Percentiles rank a stretch among this genome's conserved stretches.
These are phyloP conservation scores for Stromatinia cepivora DNA, from an alignment of 2,329 filamentous ascomycete genomes.

Conservation along the genomic window DNA sequence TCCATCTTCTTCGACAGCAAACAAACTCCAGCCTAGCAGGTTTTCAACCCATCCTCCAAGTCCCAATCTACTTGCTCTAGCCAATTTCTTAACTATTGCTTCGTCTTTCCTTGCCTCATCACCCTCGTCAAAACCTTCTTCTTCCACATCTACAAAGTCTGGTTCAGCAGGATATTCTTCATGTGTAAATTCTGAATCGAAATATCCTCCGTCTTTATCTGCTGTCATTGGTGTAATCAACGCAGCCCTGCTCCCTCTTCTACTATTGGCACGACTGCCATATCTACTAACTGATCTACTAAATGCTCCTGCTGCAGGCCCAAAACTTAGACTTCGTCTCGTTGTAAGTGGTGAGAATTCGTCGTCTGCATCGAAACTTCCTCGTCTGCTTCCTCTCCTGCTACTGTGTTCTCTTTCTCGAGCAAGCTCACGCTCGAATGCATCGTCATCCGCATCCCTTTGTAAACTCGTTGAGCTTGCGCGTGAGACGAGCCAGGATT, in stretches of 20 bases:
- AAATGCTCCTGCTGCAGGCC: slow-evolving; percentile 43
- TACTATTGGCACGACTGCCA: slow-evolving; percentile 39
- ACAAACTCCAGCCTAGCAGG: slow-evolving; percentile 60
- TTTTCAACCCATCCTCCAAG: slow-evolving; percentile 60
- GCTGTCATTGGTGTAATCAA: slow-evolving; percentile 48
- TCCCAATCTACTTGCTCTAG: slow-evolving; percentile 53
- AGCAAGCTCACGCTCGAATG: slow-evolving; percentile 52
- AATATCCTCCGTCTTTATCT: slow-evolving; percentile 48
- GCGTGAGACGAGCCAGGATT: slow-evolving; percentile 66
- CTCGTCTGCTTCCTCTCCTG: slow-evolving; percentile 37
- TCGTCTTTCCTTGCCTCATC: slow-evolving; percentile 58
- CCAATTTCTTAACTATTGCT: slow-evolving; percentile 56
- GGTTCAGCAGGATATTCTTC: slow-evolving; percentile 51
- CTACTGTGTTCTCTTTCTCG: slow-evolving; percentile 52
- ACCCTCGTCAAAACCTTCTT: slow-evolving; percentile 55
- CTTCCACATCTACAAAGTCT: slow-evolving; percentile 64
- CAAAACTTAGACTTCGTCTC: slow-evolving; percentile 38
- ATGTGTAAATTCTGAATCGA: slow-evolving; percentile 38
- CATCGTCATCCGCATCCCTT: slow-evolving; percentile 54
- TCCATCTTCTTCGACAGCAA: slow-evolving; percentile 61
- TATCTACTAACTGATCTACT: slow-evolving; percentile 53
- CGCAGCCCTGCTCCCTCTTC: slow-evolving; percentile 29
- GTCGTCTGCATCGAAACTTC: slow-evolving; percentile 42
- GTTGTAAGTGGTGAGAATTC: slow-evolving; percentile 41
- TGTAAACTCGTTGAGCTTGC: slow-evolving; percentile 64